Base-by-base conservation (phyloP, 352 stramenopile genomes). In the Phytophthora brassicae region DNA sequence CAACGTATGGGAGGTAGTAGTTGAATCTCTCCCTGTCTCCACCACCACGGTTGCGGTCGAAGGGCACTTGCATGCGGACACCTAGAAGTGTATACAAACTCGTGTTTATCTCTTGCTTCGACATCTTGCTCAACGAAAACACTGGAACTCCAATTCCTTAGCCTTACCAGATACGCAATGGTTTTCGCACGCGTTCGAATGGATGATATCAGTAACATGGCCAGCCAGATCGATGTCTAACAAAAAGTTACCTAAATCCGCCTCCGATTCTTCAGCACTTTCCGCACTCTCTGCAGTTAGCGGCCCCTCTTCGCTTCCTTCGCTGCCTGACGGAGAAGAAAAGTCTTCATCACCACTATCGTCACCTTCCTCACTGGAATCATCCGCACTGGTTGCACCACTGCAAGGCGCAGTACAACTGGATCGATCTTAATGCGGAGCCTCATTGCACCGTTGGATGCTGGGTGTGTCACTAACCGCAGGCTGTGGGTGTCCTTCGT, bases 51-150 rank as follows among this genome's bases (percentile, higher is more conserved):
- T 52, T 38, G 19, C 39, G 36, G 0, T 41, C 39, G 8, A 38
- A 20, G 13, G 45, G 19, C 13, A 53, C 26, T 41, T 64, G 56
- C 39, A 64, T 58, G 3, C 57, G 29, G 11, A 53, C 47, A 16
- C 8, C 47, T 6, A 58, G 11, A 1, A 64, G 26, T 2, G 45
- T 63, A 9, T 56, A 46, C 35, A 56, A 14, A 8, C 19, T 64
- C 4, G 28, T 56, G 11, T 9, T 51, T 26, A 51, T 45, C 46
- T 64, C 35, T 4, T 1, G 1, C 13, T 50, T 50, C 11, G 24
- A 29, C 36, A 56, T 56, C n/a, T 49, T n/a, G 6, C 24, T 57
- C n/a, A 64, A 12, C 6, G 46, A 56, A 1, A 33, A 56, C 38
- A 56, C 8, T 11, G 46, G 20, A 16, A 44, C 19, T 44, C 35